Evolutionary conservation across 352 stramenopile genomes (phyloP).

Genomic region (Phytopythium montanum): DNA sequence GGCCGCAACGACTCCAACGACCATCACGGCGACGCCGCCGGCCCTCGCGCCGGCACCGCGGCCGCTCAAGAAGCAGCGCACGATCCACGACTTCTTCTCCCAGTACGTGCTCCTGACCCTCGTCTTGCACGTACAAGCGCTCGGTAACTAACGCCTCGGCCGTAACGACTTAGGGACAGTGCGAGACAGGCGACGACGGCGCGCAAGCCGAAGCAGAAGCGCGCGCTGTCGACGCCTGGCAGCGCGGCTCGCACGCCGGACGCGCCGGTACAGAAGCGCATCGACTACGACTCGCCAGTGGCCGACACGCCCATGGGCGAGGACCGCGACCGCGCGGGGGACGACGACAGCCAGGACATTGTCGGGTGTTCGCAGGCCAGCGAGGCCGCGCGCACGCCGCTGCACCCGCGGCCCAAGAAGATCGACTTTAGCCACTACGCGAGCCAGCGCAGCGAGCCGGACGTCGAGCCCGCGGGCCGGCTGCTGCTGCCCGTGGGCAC

Average conservation of each 20-base stretch:
- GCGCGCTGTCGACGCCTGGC: conserved; percentile 14
- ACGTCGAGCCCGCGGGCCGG: conserved; percentile 39
- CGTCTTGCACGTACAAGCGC: neutral
- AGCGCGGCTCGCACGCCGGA: conserved; percentile 19
- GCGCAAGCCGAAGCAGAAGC: conserved; percentile 34
- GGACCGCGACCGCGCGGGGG: conserved; percentile 49
- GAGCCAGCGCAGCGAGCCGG: conserved; percentile 69
- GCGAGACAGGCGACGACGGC: conserved; percentile 24
- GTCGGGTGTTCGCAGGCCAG: conserved; percentile 35
- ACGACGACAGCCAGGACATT: conserved; percentile 51
- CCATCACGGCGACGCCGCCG: conserved; percentile 1
- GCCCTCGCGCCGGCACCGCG: neutral
- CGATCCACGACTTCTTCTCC: conserved; percentile 84
- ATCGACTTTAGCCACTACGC: conserved; percentile 71
- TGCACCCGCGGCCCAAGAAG: conserved; percentile 50
- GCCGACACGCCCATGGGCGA: conserved; percentile 73
- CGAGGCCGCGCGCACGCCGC: conserved; percentile 14
- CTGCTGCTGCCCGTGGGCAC: conserved; percentile 23
- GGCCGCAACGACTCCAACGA: too few relatives aligned
- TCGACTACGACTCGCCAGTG: conserved; percentile 60
- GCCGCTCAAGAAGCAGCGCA: conserved; percentile 72
- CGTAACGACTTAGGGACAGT: conserved; percentile 12
- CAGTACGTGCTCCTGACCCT: conserved; percentile 20
- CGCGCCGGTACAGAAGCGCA: conserved; percentile 58
- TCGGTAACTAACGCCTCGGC: neutral